A percentile compares a stretch with the other conserved stretches of the same genome.
These are phyloP conservation scores for Venturia effusa DNA, from an alignment of 2,329 filamentous ascomycete species.

Conservation along the genomic window DNA sequence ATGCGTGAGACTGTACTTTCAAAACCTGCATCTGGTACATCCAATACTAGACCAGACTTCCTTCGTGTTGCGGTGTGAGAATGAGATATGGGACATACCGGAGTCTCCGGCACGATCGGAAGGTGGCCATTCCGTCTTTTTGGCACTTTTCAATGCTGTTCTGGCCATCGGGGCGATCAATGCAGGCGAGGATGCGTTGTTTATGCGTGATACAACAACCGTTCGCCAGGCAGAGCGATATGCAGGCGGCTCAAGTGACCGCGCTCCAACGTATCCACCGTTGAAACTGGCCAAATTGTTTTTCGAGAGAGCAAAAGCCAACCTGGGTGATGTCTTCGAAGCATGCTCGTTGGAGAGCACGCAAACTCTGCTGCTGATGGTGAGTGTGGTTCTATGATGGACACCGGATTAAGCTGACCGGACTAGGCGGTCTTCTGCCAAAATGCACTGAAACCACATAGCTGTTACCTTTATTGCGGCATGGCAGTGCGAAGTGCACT, in stretches of 20 bases:
- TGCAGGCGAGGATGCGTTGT: slow-evolving; percentile 16
- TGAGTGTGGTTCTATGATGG: slow-evolving; percentile 11
- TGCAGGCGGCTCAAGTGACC: not conserved
- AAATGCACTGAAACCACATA: slow-evolving; percentile 15
- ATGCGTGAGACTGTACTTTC: slow-evolving; percentile 29
- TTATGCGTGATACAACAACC: slow-evolving; percentile 5
- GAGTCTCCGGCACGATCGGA: not conserved
- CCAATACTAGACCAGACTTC: slow-evolving; percentile 37
- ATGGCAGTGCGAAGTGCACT: slow-evolving; percentile 14
- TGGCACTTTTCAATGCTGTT: slow-evolving; percentile 21
- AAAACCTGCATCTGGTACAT: slow-evolving; percentile 38
- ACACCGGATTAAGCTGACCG: not conserved
- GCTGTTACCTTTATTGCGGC: slow-evolving; percentile 14
- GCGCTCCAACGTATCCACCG: slow-evolving; percentile 9
- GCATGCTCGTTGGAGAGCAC: slow-evolving; percentile 19
- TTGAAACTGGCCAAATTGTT: slow-evolving; percentile 18
- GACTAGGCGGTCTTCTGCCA: slow-evolving; percentile 14
- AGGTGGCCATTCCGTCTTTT: slow-evolving; percentile 12
- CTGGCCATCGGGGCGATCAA: slow-evolving; percentile 22
- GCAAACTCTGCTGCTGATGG: slow-evolving; percentile 20
- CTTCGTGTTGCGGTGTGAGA: slow-evolving; percentile 33
- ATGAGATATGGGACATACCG: slow-evolving; percentile 15
- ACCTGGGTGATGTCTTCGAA: slow-evolving; percentile 22
- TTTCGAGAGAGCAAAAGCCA: slow-evolving; percentile 18
- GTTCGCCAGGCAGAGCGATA: slow-evolving; percentile 6